Evolutionary conservation across 192 early-diverging fungal genomes (phyloP).

Genomic region (Umbelopsis vinacea): DNA sequence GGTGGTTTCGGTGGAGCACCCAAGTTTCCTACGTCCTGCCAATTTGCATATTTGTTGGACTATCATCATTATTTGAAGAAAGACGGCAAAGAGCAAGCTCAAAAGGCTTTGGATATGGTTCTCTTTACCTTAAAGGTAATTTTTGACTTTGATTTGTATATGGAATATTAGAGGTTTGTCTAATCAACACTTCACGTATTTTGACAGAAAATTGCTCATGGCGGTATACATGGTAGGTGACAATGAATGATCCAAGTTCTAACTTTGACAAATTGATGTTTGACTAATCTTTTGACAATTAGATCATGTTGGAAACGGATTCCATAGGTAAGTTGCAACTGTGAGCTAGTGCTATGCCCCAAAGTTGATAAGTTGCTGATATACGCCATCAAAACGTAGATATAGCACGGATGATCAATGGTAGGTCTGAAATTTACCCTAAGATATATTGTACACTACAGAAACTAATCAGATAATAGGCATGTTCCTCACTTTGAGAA

Average conservation of each 20-base stretch:
- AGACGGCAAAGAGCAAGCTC: slow-evolving; percentile 13
- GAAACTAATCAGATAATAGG: slow-evolving; percentile 31
- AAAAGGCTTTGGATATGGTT: slow-evolving; percentile 46
- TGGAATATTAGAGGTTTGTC: neutral
- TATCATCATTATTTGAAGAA: slow-evolving; percentile 40
- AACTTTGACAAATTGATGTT: too few species aligned
- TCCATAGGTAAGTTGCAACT: slow-evolving; percentile 42
- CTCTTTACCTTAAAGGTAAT: slow-evolving; percentile 45
- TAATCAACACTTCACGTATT: neutral
- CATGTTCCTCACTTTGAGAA: slow-evolving; percentile 76
- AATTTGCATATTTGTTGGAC: slow-evolving; percentile 58
- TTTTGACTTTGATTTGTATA: neutral
- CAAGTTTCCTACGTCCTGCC: slow-evolving; percentile 66
- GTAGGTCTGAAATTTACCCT: neutral
- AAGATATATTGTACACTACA: neutral
- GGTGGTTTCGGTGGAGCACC: slow-evolving; percentile 66
- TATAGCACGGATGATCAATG: slow-evolving; percentile 40
- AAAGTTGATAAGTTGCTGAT: too few species aligned
- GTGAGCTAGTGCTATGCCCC: neutral
- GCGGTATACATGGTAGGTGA: slow-evolving; percentile 50
- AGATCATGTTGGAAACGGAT: slow-evolving; percentile 58
- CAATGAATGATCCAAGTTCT: too few species aligned
- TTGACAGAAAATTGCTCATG: slow-evolving; percentile 41
- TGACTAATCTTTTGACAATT: neutral
- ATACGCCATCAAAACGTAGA: neutral